phyloP scores from a whole-genome alignment of 2,329 filamentous ascomycete species.

The Conoideocrella luteorostrata region DNA sequence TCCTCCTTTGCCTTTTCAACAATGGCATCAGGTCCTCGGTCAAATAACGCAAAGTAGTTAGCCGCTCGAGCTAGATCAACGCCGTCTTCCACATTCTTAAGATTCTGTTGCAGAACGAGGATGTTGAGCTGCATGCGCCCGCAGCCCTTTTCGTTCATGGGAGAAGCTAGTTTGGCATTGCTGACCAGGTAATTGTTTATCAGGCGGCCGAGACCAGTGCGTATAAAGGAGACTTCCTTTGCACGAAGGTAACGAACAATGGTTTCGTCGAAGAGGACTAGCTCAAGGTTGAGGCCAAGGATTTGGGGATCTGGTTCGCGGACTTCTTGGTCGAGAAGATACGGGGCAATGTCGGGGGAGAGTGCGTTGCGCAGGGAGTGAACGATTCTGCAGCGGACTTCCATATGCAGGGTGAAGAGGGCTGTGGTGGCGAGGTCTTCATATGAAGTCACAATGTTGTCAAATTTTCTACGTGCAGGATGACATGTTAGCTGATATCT shows the following conservation, averaged over 20 bases:
- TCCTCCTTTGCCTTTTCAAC: conserved; percentile 53
- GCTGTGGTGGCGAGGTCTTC: conserved; percentile 72
- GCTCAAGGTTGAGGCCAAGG: conserved; percentile 72
- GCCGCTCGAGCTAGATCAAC: conserved; percentile 58
- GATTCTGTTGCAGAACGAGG: conserved; percentile 88
- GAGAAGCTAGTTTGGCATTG: conserved; percentile 62
- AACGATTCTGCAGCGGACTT: conserved; percentile 79
- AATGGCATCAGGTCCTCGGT: conserved; percentile 57
- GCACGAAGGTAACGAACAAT: conserved; percentile 65
- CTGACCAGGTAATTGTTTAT: conserved; percentile 74
- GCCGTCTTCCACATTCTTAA: conserved; percentile 80
- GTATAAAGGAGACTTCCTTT: conserved; percentile 68
- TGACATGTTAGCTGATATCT: conserved; percentile 22
- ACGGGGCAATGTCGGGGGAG: conserved; percentile 55
- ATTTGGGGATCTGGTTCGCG: conserved; percentile 74
- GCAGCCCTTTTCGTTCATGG: conserved; percentile 79
- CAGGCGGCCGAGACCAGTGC: conserved; percentile 67
- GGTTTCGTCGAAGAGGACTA: conserved; percentile 84
- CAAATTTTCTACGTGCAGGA: conserved; percentile 72
- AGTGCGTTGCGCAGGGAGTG: conserved; percentile 64
- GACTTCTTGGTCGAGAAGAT: conserved; percentile 64
- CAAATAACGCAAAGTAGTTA: conserved; percentile 65
- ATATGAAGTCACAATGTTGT: conserved; percentile 77
- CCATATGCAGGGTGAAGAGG: conserved; percentile 80
- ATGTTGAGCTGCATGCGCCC: conserved; percentile 91